Percentiles rank a stretch among this genome's conserved stretches.
Evolutionary conservation across 495 filamentous ascomycete species (phyloP).

Genomic region (Beverwykella pulmonaria): DNA sequence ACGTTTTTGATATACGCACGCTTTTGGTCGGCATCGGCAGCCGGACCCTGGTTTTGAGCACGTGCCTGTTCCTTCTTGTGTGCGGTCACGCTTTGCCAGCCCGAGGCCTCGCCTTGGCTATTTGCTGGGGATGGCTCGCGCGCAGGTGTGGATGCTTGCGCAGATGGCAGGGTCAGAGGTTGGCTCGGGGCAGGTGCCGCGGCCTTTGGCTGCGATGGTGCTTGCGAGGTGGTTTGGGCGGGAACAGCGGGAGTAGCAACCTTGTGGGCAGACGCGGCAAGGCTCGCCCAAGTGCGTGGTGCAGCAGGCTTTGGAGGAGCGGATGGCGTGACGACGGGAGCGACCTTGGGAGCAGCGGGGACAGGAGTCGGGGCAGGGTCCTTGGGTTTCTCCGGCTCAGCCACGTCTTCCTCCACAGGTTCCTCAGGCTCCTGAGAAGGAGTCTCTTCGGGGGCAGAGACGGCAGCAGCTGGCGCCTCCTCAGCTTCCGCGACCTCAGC

Average conservation of each 20-base stretch:
- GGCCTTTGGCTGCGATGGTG: conserved; percentile 38
- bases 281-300: conserved; percentile 90
- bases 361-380: conserved; percentile 62
- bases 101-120: conserved; percentile 56
- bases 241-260: conserved; percentile 46
- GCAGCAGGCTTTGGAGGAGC: conserved; percentile 54
- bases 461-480: conserved; percentile 34
- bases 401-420: conserved; percentile 43
- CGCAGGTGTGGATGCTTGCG: conserved; percentile 47
- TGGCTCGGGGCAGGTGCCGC: conserved; percentile 25
- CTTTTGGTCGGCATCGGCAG: conserved; percentile 48
- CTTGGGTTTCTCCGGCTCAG: conserved; percentile 59
- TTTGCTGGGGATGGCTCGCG: conserved; percentile 49
- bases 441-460: conserved; percentile 37
- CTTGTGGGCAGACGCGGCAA: conserved; percentile 59
- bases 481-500: conserved; percentile 35
- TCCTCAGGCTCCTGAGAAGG: conserved; percentile 41
- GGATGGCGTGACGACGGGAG: conserved; percentile 45
- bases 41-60: conserved; percentile 52
- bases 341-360: conserved; percentile 48
- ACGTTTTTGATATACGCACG: conserved; percentile 93
- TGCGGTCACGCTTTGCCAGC: conserved; percentile 77
- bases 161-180: conserved; percentile 32
- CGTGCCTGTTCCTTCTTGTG: conserved; percentile 81
- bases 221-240: conserved; percentile 23